Evolutionary conservation across 257 asterid genomes (phyloP).

Genomic region (Cordia subcordata): DNA sequence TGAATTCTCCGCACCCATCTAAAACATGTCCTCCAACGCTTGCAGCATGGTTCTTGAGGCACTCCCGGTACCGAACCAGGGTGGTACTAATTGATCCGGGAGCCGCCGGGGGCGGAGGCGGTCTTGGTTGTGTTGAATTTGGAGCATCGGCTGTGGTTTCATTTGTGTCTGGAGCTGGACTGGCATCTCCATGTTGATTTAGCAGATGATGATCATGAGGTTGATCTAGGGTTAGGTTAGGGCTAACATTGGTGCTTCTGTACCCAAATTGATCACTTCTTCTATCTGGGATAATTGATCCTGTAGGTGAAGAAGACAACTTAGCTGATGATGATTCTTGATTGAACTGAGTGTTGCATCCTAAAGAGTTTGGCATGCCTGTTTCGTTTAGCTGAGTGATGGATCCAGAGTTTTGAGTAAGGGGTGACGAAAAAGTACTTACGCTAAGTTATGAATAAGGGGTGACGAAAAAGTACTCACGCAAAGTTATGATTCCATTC

Average conservation of each 20-base stretch:
- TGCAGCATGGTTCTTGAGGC: conserved; percentile 88
- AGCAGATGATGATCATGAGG: conserved; percentile 8
- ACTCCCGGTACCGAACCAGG: conserved; percentile 45
- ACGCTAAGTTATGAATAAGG: too few species aligned
- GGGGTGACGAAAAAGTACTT: too few species aligned
- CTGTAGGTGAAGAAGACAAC: conserved; percentile 39
- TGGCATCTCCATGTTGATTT: conserved; percentile 7
- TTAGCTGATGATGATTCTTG: conserved; percentile 30
- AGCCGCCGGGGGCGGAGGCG: conserved; percentile 1
- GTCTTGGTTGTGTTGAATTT: conserved; percentile 12
- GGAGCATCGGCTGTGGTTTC: conserved; percentile 14
- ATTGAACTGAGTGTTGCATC: conserved; percentile 20
- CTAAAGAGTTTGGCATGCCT: conserved; percentile 22
- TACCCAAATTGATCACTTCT: conserved; percentile 31
- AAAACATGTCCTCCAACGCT: conserved; percentile 56
- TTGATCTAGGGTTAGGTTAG: conserved; percentile 70
- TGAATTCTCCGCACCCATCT: conserved; percentile 94
- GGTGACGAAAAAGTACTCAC: too few species aligned
- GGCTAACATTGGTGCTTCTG: conserved; percentile 37
- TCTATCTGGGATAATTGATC: conserved; percentile 32
- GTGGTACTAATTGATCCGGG: conserved; percentile 2
- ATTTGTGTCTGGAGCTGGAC: conserved; percentile 35
- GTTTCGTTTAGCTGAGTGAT: conserved; percentile 21
- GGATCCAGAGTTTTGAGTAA: too few species aligned
- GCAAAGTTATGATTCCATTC: too few species aligned